Conservation (phyloP, 441 rosid species). For the Jatropha multifida region DNA sequence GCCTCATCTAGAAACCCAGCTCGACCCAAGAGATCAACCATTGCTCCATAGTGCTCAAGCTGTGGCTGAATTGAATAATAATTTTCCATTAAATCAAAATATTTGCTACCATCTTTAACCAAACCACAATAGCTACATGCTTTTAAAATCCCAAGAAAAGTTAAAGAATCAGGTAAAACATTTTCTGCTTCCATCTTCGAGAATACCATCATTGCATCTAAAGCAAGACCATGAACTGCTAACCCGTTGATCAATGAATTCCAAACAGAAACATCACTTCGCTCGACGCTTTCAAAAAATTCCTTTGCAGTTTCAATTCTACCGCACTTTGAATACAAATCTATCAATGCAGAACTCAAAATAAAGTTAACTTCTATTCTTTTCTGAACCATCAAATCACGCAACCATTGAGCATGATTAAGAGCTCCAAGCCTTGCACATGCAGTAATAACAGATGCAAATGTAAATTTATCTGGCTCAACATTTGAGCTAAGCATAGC, state of each 20-base stretch:
- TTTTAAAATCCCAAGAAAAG: constrained; percentile 60
- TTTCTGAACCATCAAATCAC: constrained; percentile 46
- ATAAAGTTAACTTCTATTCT: constrained; percentile 52
- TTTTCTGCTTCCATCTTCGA: constrained; percentile 52
- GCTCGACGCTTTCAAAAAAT: constrained; percentile 42
- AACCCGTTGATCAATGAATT: constrained; percentile 77
- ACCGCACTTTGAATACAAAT: constrained; percentile 78
- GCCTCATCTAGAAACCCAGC: constrained; percentile 65
- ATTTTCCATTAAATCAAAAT: constrained; percentile 56
- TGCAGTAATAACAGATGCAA: constrained; percentile 54
- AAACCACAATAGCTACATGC: constrained; percentile 81
- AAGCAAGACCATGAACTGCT: constrained; percentile 68
- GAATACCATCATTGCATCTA: constrained; percentile 50
- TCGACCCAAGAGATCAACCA: constrained; percentile 87
- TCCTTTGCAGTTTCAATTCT: constrained; percentile 57
- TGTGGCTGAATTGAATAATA: constrained; percentile 48
- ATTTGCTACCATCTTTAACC: constrained; percentile 55
- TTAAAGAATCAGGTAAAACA: constrained; percentile 64
- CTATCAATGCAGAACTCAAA: constrained; percentile 64
- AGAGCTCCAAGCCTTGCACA: constrained; percentile 69
- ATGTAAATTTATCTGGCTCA: constrained; percentile 50
- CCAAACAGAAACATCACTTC: constrained; percentile 64
- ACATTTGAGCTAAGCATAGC: constrained; percentile 45
- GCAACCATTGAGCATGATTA: constrained; percentile 60
- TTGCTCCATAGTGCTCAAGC: constrained; percentile 76